phyloP scores from a whole-genome alignment of 345 rosid genomes.

The Cardiospermum halicacabum region DNA sequence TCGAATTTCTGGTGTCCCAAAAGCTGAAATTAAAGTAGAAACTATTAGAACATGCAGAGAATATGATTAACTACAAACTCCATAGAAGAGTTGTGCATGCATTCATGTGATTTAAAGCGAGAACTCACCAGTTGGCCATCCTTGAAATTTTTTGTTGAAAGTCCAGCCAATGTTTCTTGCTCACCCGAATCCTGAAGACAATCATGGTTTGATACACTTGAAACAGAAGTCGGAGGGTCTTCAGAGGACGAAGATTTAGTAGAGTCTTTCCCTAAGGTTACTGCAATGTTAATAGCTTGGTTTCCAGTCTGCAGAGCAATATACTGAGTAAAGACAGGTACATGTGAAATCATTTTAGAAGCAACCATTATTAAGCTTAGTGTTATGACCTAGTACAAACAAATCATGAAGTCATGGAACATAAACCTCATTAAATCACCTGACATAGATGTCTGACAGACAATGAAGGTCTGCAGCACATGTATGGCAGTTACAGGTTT shows the following conservation, averaged over 20 bases:
- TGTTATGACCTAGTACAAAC: neutral
- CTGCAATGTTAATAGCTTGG: constrained; percentile 39
- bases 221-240: neutral
- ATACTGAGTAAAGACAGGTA: constrained; percentile 24
- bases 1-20: constrained; percentile 34
- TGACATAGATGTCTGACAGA: constrained; percentile 33
- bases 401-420: neutral
- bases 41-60: neutral
- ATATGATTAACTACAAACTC: neutral
- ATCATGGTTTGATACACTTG: constrained; percentile 21
- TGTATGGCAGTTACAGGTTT: constrained; percentile 37
- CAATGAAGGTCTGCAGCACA: constrained; percentile 43
- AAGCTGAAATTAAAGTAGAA: constrained; percentile 24
- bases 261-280: constrained; percentile 34
- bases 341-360: neutral
- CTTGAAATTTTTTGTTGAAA: constrained; percentile 16
- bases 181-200: constrained; percentile 34
- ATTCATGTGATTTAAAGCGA: neutral
- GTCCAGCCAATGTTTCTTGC: constrained; percentile 36
- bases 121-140: constrained; percentile 40
- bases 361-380: neutral
- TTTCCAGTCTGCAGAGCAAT: constrained; percentile 42
- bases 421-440: constrained; percentile 27
- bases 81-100: neutral
- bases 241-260: constrained; percentile 15